Base-by-base conservation (phyloP, 2,329 filamentous ascomycete species). In the Cryphonectria radicalis region DNA sequence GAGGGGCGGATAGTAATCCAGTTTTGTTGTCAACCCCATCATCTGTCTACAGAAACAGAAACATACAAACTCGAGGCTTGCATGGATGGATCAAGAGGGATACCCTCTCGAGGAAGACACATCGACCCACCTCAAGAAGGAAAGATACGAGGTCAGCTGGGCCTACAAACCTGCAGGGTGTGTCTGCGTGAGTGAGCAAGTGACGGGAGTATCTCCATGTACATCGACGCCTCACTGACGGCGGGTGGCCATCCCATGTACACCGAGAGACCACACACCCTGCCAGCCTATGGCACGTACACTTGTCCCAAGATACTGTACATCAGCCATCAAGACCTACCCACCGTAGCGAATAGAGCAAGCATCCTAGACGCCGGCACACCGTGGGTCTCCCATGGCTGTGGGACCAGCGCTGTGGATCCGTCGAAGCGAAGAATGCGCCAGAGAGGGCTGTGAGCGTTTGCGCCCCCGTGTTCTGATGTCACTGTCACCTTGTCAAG, bases 1-100 rank as follows among this genome's bases (percentile, higher is more conserved):
- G 46, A 50, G 68, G 43, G 63, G 43, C 73, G 63, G 69, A 73
- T 70, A 60, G 62, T 35, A 65, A 66, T 42, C 66, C 35, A 63
- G 50, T 46, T 60, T 63, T 42, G 63, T 67, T 71, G 46, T 63
- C 55, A 32, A 14, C 11, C 57, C 3, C 32, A 32, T 32, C 28
- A 53, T 63, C 65, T 57, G 32, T 17, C 11, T 50, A 65, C 42
- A 62, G 53, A 25, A n/a, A n/a, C 22, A 60, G 67, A 64, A 37
- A 37, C 32, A 35, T n/a, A 25, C 43, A 42, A 65, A 63, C 63
- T 42, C 22, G 59, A 63, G 19, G 55, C 25, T 59, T 59, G 55
- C 55, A 32, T 59, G 55, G 55, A 59, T 32, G 55, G 55, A 35
- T 8, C 28, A 59, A 35, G 28, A 59, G 14, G 55, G 55, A 59